Evolutionary conservation across 345 rosid species (phyloP), one percentile per base, ranked within the genome.

Genomic region (Gossypium mustelinum): DNA sequence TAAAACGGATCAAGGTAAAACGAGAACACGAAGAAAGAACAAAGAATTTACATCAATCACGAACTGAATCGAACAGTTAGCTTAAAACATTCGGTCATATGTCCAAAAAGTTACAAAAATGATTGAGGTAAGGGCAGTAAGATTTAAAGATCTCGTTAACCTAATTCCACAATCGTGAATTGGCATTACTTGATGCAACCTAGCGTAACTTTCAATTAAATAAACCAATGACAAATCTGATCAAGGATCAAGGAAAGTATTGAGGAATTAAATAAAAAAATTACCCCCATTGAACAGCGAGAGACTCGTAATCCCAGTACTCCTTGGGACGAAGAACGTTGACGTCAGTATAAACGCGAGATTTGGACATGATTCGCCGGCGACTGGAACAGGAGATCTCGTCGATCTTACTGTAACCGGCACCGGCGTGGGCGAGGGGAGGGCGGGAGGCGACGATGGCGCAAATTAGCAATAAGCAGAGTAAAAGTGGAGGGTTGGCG

Each of bases 251-350:
- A 50, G 4, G 27, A 51, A 51, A 1, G 7, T 10, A 51, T 29
- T 0, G 17, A 70, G 47, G 25, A 70, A 52, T 27, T 70, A 52
- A 29, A 16, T 52, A 1, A 2, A 56, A 61, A 60, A 76, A 2
- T 16, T 73, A 73, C 76, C 76, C 76, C 98, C 99, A 90, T 60
- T 86, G 91, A 79, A 88, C 92, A 66, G 80, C 85, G 41, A 88
- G 89, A 16, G 94, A 86, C 79, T 91, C 94, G 75, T 91, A 91
- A 85, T 94, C 97, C 97, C 97, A 94, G 65, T 94, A 94, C 22
- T 94, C 97, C 82, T 93, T 93, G 56, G 98, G 91, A n/a, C 97
- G 89, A 29, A 90, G 54, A 71, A 90, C 94, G 83, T 95, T 95
- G 18, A 95, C 86, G 55, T 93, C 97, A 11, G 93, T 41, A 82